Base-by-base conservation (phyloP, 148 eudicot species). In the Hydrangea macrophylla region DNA sequence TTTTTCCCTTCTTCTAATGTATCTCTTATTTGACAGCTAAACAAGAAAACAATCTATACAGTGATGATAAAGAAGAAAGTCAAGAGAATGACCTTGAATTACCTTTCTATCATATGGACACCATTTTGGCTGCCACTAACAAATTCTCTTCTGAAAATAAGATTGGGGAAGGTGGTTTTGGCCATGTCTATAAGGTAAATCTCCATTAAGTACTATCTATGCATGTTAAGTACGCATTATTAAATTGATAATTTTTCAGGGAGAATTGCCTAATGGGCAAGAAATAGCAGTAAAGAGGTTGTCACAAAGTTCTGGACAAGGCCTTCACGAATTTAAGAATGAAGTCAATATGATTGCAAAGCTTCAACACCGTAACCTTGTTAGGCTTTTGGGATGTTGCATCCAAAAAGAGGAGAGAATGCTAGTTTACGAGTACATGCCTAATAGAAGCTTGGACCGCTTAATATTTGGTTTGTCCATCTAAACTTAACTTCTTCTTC, bases 351-450 rank as follows among this genome's bases (percentile, higher is more conserved):
- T 83, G 75, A 77, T 83, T 55, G 74, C 84, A 5, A 80, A 80
- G 60, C 87, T 83, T 42, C 87, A 83, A 65, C 87, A 83, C 55
- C 74, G 82, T 39, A 83, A 83, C 71, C 79, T 83, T 54, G 84
- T 80, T 58, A 75, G 70, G 58, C 65, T 83, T 40, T 62, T 83
- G 6, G 87, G 87, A 23, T 83, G 84, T 60, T 77, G 84, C 56
- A 72, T 68, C 15, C 68, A 80, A 33, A 75, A 69, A 66, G 72
- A 80, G 22, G 87, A 83, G 65, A 80, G 50, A 66, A 80, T 83
- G 75, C 64, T 83, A 62, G 24, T 83, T n/a, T 83, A 83, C 17
- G 87, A 83, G 66, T 80, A 70, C 75, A 55, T 83, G 73, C 76
- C 75, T n/a, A 80, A 83, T 75, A 74, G 60, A 70, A 83, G 87